phyloP scores from a whole-genome alignment of 2,329 filamentous ascomycete species.

The Rhynchosporium graminicola region DNA sequence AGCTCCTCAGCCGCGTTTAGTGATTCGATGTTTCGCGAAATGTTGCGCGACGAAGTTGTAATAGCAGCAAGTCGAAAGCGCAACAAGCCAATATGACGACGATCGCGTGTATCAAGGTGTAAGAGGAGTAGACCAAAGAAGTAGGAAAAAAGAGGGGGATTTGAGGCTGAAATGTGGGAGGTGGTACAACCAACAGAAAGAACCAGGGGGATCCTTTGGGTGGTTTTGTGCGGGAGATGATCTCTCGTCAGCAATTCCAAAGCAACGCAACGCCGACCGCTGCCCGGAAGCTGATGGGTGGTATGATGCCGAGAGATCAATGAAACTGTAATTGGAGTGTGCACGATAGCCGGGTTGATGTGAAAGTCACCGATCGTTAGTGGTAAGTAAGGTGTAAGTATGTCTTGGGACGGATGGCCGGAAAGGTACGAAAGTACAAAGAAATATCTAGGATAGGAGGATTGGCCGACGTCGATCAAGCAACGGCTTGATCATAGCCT shows the following conservation, averaged over 20 bases:
- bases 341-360: not conserved
- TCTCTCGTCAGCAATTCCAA: constrained; percentile 24
- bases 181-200: constrained; percentile 11
- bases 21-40: constrained; percentile 10
- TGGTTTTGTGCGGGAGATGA: constrained; percentile 16
- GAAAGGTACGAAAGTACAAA: constrained; percentile 7
- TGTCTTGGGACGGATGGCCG: not conserved
- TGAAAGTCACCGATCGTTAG: constrained; percentile 1
- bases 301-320: not conserved
- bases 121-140: not conserved
- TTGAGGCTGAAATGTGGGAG: constrained; percentile 25
- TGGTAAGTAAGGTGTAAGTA: not conserved
- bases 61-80: constrained; percentile 10
- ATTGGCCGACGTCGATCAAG: constrained; percentile 5
- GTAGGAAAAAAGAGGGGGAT: constrained; percentile 4
- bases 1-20: constrained; percentile 12
- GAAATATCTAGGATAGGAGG: not conserved
- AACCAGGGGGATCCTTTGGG: constrained; percentile 16
- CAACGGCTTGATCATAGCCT: not conserved
- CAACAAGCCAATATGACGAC: not conserved
- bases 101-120: not conserved
- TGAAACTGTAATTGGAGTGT: not conserved
- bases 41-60: constrained; percentile 2
- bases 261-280: not conserved
- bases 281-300: constrained; percentile 5